Base-by-base conservation (phyloP, 2,329 filamentous ascomycete genomes). In the Lachnellula hyalina region DNA sequence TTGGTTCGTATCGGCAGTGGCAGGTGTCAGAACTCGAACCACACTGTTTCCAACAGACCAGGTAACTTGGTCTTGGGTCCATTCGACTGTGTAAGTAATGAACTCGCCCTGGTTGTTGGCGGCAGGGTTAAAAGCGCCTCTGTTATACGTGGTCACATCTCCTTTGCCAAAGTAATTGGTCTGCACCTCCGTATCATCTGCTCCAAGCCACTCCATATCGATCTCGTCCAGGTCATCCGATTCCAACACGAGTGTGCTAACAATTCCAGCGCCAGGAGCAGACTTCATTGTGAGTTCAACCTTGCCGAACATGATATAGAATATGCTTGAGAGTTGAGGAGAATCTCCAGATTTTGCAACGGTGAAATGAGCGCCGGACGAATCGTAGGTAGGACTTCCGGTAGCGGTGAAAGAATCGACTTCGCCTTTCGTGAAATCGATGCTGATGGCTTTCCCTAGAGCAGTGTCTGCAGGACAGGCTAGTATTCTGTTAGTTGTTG, bases 251-350 rank as follows among this genome's bases (percentile, higher is more conserved):
- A 94, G 81, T 46, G 90, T 94, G 71, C 90, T 96, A 61, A 99
- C 92, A 65, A 99, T 96, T 56, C 94, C 94, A 9, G 83, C 85
- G 7, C 94, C 94, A 0, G 91, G 86, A 9, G 94, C 91, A 25
- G 90, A 85, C 73, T 93, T 92, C 76, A 96, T 80, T 34, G 83
- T 86, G 63, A 92, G 83, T 62, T 96, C 88, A 68, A 96, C 89
- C 60, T 86, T 88, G 63, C 94, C 94, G 71, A 96, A 99, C 94
- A 99, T 97, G 75, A 99, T 96, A 78, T 96, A 97, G 82, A 96
- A 97, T 66, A 94, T 83, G 58, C 91, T 96, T 61, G 81, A 81
- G 58, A 99, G 82, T 70, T 93, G 87, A 0, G 94, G 94, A 3
- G 90, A 83, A 68, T 99, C 90, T 54, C 93, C 92, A 49, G 85